Base-by-base conservation (phyloP, 1,139 yeast species). In the Saccharomyces hybrid region DNA sequence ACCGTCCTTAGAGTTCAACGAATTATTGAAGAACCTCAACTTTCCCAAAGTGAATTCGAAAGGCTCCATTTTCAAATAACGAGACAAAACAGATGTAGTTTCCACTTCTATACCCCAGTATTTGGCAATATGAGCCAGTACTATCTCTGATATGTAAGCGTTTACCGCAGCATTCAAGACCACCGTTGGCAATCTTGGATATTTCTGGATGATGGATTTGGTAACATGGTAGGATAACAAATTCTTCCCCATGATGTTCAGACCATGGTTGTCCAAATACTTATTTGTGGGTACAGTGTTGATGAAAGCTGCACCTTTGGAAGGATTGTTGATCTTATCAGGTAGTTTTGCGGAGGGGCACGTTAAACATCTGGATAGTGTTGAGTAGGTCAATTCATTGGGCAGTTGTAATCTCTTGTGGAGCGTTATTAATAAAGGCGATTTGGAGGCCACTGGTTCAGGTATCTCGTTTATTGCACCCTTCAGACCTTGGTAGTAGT, bases 31-130 rank as follows among this genome's bases (percentile, higher is more conserved):
- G 59, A 75, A 85, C 69, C 91, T 78, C 59, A 87, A 75, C 69
- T 78, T 82, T 44, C 95, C 95, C 61, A 78, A 78, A 58, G 79
- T 78, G 64, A 82, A 73, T 58, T 80, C 78, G 61, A 80, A 82
- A 19, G 88, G 81, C 69, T 86, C 95, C 58, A 84, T 81, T 38
- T 85, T 78, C 63, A 91, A 75, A 64, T 78, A 82, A 64, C 89
- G 80, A 55, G 86, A 84, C 61, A 89, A 73, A 50, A 84, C 78
- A 27, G 88, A 74, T 11, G 83, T 73, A 24, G 75, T 72, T 68
- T 90, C 97, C 38, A 78, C 77, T 71, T 88, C 93, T 53, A 93
- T 84, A 71, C 99, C 99, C 98, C 98, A 93, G 32, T 74, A 66
- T 64, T 75, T 78, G 32, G 91, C 97, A 47, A 90, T 74, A 51